Conservation (phyloP, 2,329 filamentous ascomycete genomes). For the Cladosporium cucumerinum region DNA sequence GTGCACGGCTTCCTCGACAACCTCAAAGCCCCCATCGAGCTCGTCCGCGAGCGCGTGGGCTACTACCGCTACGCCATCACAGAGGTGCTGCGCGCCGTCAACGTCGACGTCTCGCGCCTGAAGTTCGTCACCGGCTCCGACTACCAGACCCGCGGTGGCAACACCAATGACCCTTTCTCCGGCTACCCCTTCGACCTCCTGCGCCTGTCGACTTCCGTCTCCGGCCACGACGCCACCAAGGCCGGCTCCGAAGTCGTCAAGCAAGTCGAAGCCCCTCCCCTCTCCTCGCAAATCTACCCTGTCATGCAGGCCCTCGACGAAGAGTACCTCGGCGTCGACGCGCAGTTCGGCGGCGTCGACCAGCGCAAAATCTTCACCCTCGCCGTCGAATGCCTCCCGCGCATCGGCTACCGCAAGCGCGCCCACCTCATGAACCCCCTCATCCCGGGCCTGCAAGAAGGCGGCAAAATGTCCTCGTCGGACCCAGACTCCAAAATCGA, state of each 20-base stretch:
- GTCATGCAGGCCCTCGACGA: slow-evolving; percentile 90
- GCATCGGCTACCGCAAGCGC: slow-evolving; percentile 76
- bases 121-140: slow-evolving; percentile 76
- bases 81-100: slow-evolving; percentile 70
- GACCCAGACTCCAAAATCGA: slow-evolving; percentile 85
- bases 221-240: slow-evolving; percentile 80
- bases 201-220: slow-evolving; percentile 66
- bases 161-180: slow-evolving; percentile 51
- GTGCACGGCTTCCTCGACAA: slow-evolving; percentile 64
- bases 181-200: slow-evolving; percentile 87
- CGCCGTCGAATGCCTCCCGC: slow-evolving; percentile 79
- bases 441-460: slow-evolving; percentile 73
- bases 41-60: slow-evolving; percentile 74
- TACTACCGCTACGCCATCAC: slow-evolving; percentile 81
- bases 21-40: slow-evolving; percentile 69
- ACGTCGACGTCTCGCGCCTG: slow-evolving; percentile 73
- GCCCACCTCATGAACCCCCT: slow-evolving; percentile 80
- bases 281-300: slow-evolving; percentile 76
- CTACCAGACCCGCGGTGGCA: slow-evolving; percentile 51
- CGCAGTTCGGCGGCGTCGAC: slow-evolving; percentile 80
- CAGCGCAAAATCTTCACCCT: slow-evolving; percentile 87
- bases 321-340: slow-evolving; percentile 81
- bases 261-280: slow-evolving; percentile 72
- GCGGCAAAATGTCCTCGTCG: slow-evolving; percentile 74
- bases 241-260: slow-evolving; percentile 94